Evolutionary conservation across 2,329 filamentous ascomycete genomes (phyloP), one percentile per base, ranked within the genome.

Genomic region (Pseudogymnoascus sp.): DNA sequence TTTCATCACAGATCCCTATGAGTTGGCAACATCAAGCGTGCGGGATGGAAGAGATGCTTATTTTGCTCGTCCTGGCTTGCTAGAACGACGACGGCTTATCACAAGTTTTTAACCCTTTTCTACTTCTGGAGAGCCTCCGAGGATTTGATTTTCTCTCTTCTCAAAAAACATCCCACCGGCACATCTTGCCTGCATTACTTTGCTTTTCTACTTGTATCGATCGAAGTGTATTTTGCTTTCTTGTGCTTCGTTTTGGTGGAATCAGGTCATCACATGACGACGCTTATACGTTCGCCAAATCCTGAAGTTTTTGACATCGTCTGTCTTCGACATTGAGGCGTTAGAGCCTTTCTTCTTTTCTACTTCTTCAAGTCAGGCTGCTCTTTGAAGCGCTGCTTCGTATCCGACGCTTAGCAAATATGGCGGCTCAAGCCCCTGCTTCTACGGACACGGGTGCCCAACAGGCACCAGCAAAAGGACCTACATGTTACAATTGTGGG

Each of bases 401-500:
- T 22, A 35, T 22, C 49, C 28, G 49, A 55, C 25, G 9, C 9
- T 7, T 55, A 33, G 11, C 49, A 16, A 55, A 55, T 1, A 55
- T 55, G 49, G 49, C 49, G n/a, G 16, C 25, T 33, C 9, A 33
- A 22, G 28, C 28, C 28, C 49, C 49, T 33, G n/a, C 49, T 33
- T 55, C 49, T 33, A 35, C 9, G 49, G 49, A 55, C 9, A 22
- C 28, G 6, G 28, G 49, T 33, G 16, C 8, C 49, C 49, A 55
- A 22, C 28, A 55, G 49, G 49, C 49, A 55, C 49, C 49, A 55
- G 49, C 49, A 6, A 55, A 55, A 33, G 49, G 6, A 55, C 49
- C 49, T 33, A 55, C 49, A 5, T 84, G 82, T 70, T 83, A 82
- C 70, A 84, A 83, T 68, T 84, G 82, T 67, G 80, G 80, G 60